phyloP scores from a whole-genome alignment of 192 early-diverging fungal species.

The Piromyces finnis region DNA sequence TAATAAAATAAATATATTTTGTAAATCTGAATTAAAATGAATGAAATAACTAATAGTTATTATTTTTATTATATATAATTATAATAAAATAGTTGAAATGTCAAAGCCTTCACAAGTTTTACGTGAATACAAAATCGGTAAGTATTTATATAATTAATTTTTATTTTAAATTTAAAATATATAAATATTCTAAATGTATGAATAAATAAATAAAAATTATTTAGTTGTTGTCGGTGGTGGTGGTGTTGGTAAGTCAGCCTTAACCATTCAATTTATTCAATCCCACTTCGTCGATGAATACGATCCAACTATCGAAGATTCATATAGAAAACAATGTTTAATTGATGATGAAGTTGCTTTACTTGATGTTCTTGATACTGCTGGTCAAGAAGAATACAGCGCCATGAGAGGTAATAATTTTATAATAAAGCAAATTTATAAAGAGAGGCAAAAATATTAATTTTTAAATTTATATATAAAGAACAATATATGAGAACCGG shows the following conservation, averaged over 20 bases:
- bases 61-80: too few relatives aligned
- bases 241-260: constrained; percentile 61
- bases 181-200: too few relatives aligned
- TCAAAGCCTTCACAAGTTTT: neutral
- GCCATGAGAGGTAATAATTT: constrained; percentile 24
- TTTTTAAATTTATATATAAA: too few relatives aligned
- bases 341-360: constrained; percentile 66
- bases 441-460: too few relatives aligned
- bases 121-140: neutral
- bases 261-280: constrained; percentile 87
- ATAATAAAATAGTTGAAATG: neutral
- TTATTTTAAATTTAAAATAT: too few relatives aligned
- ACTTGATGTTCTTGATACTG: constrained; percentile 82
- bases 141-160: too few relatives aligned
- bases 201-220: too few relatives aligned
- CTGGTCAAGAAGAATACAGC: constrained; percentile 69
- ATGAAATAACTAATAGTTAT: too few relatives aligned
- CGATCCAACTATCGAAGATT: constrained; percentile 43
- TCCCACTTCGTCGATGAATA: constrained; percentile 56
- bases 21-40: too few relatives aligned
- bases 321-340: constrained; percentile 69
- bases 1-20: too few relatives aligned
- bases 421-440: too few relatives aligned
- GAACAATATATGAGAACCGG: constrained; percentile 61
- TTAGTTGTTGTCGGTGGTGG: neutral